Evolutionary conservation across 1,284 basidiomycete species (phyloP).

Genomic region (Rhodotorula sp.): DNA sequence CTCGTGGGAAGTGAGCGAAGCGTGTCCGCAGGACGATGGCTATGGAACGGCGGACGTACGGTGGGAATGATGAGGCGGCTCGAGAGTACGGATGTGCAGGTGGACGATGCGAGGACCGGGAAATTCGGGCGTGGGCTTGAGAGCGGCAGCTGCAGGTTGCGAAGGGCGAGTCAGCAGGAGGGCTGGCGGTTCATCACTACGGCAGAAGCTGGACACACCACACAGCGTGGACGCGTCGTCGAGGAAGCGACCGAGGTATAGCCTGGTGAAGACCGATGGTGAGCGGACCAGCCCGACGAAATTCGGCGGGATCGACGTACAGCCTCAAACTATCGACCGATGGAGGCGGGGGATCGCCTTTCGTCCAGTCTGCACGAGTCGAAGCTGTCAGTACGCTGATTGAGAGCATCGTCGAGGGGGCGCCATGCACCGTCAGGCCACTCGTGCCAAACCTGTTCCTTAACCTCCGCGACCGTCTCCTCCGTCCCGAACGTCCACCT

Average conservation of each 20-base stretch:
- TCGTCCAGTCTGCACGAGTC: constrained; percentile 13
- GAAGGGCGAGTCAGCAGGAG: too few relatives aligned
- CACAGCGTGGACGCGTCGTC: neutral
- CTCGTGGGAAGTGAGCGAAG: neutral
- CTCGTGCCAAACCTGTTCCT: constrained; percentile 1
- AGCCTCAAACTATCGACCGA: constrained; percentile 2
- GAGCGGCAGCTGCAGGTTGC: neutral
- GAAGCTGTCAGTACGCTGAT: rapidly evolving
- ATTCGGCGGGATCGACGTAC: neutral
- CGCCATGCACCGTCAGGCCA: constrained; percentile 21
- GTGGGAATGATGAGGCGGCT: neutral
- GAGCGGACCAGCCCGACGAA: neutral
- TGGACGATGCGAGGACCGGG: constrained; percentile 14
- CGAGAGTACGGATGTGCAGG: constrained; percentile 11
- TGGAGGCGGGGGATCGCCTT: neutral
- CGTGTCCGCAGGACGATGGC: too few relatives aligned
- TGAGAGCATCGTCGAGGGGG: neutral
- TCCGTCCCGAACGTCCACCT: neutral
- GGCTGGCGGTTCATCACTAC: too few relatives aligned
- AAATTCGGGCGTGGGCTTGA: too few relatives aligned
- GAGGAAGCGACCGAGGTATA: constrained; percentile 29
- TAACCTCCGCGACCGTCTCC: constrained; percentile 3
- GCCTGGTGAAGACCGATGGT: neutral
- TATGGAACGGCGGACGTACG: too few relatives aligned
- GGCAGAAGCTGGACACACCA: neutral